phyloP scores from a whole-genome alignment of 2,329 filamentous ascomycete species.

The Alternaria atra region DNA sequence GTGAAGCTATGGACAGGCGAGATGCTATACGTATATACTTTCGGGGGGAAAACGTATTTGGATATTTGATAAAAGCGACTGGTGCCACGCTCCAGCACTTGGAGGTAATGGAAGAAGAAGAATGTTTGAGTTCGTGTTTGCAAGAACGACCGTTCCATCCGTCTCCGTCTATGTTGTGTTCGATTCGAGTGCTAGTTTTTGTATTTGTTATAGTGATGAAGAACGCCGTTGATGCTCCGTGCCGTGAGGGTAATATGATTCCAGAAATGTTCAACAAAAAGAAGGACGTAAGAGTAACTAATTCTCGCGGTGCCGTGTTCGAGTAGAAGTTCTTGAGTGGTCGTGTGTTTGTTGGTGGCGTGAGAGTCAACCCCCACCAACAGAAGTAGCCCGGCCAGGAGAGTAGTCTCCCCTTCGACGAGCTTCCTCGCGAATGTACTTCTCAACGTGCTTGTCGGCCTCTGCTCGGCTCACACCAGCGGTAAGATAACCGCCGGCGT shows the following conservation, averaged over 20 bases:
- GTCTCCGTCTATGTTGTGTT: conserved; percentile 9
- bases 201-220: conserved; percentile 27
- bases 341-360: conserved; percentile 10
- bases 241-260: conserved; percentile 23
- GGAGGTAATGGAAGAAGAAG: conserved; percentile 38
- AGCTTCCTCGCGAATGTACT: conserved; percentile 57
- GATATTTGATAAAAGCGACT: conserved; percentile 39
- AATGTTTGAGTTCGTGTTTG: conserved; percentile 26
- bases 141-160: conserved; percentile 14
- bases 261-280: conserved; percentile 14
- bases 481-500: conserved; percentile 56
- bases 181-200: conserved; percentile 10
- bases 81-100: conserved; percentile 49
- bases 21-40: conserved; percentile 26
- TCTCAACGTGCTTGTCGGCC: conserved; percentile 54
- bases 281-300: neutral
- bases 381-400: conserved; percentile 39
- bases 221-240: conserved; percentile 47
- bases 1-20: conserved; percentile 40
- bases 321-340: conserved; percentile 1
- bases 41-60: conserved; percentile 13
- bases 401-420: conserved; percentile 48
- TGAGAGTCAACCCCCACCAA: conserved; percentile 46
- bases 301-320: conserved; percentile 10
- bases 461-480: conserved; percentile 54